phyloP scores from a whole-genome alignment of 768 basidiomycete species.

The Fibroporia radiculosa region DNA sequence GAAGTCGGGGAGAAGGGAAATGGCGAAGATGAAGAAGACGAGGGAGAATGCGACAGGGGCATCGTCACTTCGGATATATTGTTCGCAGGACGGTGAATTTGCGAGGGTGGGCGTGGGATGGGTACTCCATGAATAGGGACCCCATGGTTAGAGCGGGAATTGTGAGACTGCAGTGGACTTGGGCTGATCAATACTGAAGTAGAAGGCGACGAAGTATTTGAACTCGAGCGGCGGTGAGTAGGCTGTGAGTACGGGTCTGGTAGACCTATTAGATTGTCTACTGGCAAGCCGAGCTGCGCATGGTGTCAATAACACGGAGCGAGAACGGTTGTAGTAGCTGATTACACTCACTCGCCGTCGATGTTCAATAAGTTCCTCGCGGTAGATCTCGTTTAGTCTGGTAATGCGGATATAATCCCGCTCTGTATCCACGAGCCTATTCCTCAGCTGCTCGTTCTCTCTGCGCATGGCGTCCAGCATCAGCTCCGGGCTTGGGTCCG shows the following conservation, averaged over 20 bases:
- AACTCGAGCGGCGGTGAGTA: slow-evolving; percentile 49
- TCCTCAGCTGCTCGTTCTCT: slow-evolving; percentile 73
- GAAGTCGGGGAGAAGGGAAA: slow-evolving; percentile 59
- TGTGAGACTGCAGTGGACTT: slow-evolving; percentile 19
- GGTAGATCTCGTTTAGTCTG: slow-evolving; percentile 74
- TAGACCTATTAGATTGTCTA: slow-evolving; percentile 75
- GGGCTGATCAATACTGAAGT: slow-evolving; percentile 33
- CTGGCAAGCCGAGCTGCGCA: slow-evolving; percentile 58
- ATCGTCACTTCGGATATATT: slow-evolving; percentile 46
- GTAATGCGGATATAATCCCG: slow-evolving; percentile 68
- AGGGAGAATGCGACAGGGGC: slow-evolving; percentile 55
- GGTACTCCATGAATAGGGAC: slow-evolving; percentile 53
- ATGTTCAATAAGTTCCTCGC: slow-evolving; percentile 78
- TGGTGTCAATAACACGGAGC: neutral
- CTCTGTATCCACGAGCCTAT: slow-evolving; percentile 64
- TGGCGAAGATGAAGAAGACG: slow-evolving; percentile 59
- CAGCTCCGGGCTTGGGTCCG: slow-evolving; percentile 37
- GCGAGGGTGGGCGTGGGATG: slow-evolving; percentile 65
- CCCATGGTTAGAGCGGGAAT: slow-evolving; percentile 20
- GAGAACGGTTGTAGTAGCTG: neutral
- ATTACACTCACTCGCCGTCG: slow-evolving; percentile 55
- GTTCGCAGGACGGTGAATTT: slow-evolving; percentile 48
- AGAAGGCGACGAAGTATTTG: slow-evolving; percentile 38
- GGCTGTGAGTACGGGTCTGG: slow-evolving; percentile 69
- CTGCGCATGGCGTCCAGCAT: slow-evolving; percentile 70